A percentile compares a stretch with the other conserved stretches of the same genome.
Conservation (phyloP, 129 eudicot genomes). For the Escallonia rubra region DNA sequence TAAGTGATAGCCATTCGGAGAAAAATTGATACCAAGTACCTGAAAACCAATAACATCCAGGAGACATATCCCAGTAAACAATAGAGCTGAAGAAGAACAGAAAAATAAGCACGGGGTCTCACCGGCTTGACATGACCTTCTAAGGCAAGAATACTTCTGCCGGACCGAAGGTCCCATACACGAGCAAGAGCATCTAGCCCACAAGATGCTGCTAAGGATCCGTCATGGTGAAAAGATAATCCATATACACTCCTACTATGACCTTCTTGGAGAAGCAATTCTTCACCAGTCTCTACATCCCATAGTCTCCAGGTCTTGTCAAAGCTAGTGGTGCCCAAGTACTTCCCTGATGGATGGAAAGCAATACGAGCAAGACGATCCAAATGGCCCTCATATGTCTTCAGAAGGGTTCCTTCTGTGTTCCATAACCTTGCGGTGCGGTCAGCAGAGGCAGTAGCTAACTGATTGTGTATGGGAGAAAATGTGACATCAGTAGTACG, state of each 20-base stretch:
- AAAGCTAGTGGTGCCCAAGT: constrained; percentile 85
- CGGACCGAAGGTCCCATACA: constrained; percentile 93
- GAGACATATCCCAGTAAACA: neutral
- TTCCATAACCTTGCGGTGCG: constrained; percentile 89
- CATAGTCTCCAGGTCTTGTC: constrained; percentile 95
- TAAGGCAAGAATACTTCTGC: constrained; percentile 87
- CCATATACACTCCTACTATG: constrained; percentile 97
- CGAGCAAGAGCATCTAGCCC: constrained; percentile 97
- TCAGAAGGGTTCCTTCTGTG: constrained; percentile 51
- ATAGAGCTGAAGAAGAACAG: neutral
- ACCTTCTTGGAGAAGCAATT: constrained; percentile 94
- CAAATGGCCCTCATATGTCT: constrained; percentile 81
- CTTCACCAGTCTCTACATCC: constrained; percentile 89
- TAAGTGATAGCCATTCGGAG: constrained; percentile 93
- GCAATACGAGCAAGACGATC: constrained; percentile 94
- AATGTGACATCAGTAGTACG: constrained; percentile 85
- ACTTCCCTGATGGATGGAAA: constrained; percentile 92
- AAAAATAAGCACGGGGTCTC: constrained; percentile 11
- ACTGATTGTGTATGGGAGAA: constrained; percentile 59
- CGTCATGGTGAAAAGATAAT: constrained; percentile 78
- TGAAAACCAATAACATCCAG: constrained; percentile 21
- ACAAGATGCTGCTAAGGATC: constrained; percentile 84
- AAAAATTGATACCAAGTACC: constrained; percentile 76
- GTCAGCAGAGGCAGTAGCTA: constrained; percentile 96
- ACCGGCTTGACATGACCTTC: constrained; percentile 99